A percentile compares a stretch with the other conserved stretches of the same genome.
phyloP scores from a whole-genome alignment of 2,329 filamentous ascomycete species.

The Pyricularia sp. region DNA sequence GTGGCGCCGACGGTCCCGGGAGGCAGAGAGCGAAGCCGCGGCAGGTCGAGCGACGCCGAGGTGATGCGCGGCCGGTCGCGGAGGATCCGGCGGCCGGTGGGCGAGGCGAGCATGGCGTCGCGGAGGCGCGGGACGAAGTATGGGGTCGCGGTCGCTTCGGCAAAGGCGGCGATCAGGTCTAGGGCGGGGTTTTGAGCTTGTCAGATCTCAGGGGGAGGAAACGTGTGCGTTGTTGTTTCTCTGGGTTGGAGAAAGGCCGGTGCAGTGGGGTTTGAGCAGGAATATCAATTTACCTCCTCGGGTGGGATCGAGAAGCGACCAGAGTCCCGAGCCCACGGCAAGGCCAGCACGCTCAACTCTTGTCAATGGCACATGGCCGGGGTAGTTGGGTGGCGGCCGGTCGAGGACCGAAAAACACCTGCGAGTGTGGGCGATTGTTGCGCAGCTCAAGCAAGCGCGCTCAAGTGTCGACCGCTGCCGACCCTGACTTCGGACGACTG shows the following conservation, averaged over 20 bases:
- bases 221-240: not conserved
- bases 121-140: constrained; percentile 91
- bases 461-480: not conserved
- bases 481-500: not conserved
- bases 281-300: constrained; percentile 47
- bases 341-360: constrained; percentile 61
- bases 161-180: constrained; percentile 91
- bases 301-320: constrained; percentile 59
- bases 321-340: constrained; percentile 48
- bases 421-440: constrained; percentile 1
- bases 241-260: not conserved
- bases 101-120: constrained; percentile 73
- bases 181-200: constrained; percentile 1
- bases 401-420: constrained; percentile 65
- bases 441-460: not conserved
- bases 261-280: not conserved
- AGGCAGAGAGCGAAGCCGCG: constrained; percentile 58
- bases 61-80: constrained; percentile 81
- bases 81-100: constrained; percentile 82
- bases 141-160: constrained; percentile 85
- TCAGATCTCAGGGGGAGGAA: not conserved
- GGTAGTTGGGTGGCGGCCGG: constrained; percentile 76
- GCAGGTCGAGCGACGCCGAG: constrained; percentile 54
- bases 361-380: constrained; percentile 83
- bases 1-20: constrained; percentile 62